Evolutionary conservation across 257 asterid species (phyloP).

Genomic region (Haberlea rhodopensis): DNA sequence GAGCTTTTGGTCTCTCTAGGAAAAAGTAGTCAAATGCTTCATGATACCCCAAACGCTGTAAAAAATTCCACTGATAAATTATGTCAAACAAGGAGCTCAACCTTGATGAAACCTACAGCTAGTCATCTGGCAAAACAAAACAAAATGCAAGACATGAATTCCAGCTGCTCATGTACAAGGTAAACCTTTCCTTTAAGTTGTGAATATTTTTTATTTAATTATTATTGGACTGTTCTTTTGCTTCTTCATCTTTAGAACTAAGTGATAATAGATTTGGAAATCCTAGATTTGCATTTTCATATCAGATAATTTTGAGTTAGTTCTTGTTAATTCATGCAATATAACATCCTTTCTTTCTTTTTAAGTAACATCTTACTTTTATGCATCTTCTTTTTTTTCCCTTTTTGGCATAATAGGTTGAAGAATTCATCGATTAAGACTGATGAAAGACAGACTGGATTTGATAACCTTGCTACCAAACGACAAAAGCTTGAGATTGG

Average conservation of each 20-base stretch:
- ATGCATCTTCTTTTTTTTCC: conserved; percentile 24
- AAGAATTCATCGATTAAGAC: conserved; percentile 32
- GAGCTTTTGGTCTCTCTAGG: conserved; percentile 27
- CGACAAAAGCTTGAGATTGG: conserved; percentile 85
- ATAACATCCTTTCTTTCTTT: not conserved
- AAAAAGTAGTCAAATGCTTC: conserved; percentile 20
- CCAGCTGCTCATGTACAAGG: conserved; percentile 47
- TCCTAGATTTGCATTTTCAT: not conserved
- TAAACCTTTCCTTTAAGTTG: conserved; percentile 22
- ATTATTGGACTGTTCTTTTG: not conserved
- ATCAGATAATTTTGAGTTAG: not conserved
- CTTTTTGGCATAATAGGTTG: conserved; percentile 40
- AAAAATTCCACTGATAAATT: conserved; percentile 29
- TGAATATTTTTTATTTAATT: not conserved
- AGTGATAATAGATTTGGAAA: not conserved
- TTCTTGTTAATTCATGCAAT: conserved; percentile 8
- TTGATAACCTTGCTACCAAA: conserved; percentile 50
- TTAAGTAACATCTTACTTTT: not conserved
- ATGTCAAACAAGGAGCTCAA: conserved; percentile 46
- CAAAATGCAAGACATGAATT: conserved; percentile 33
- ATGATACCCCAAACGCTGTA: conserved; percentile 36
- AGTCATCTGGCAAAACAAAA: conserved; percentile 82
- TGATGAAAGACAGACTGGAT: conserved; percentile 31
- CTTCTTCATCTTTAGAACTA: not conserved
- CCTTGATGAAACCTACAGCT: conserved; percentile 80